Base-by-base conservation (phyloP, 352 stramenopile species). In the Globisporangium paddicum region DNA sequence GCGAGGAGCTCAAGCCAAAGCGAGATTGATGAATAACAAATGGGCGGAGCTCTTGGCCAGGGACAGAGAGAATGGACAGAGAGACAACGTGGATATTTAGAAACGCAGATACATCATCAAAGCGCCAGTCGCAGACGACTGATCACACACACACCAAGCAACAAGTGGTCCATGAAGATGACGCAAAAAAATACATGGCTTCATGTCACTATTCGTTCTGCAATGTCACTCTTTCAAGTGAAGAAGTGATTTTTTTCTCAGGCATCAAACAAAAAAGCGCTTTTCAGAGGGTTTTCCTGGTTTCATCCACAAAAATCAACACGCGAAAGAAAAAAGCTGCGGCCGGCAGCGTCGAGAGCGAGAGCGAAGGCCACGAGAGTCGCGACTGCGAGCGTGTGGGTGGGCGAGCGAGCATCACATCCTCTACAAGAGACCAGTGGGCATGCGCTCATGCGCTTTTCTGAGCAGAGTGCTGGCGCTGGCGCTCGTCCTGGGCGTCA, bases 201-300 rank as follows among this genome's bases (percentile, higher is more conserved):
- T n/a, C n/a, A n/a, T n/a, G n/a, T n/a, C n/a, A n/a, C n/a, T n/a
- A n/a, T n/a, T n/a, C n/a, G n/a, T n/a, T n/a, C n/a, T n/a, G n/a
- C n/a, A n/a, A n/a, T n/a, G n/a, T n/a, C n/a, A n/a, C n/a, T n/a
- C n/a, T n/a, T n/a, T n/a, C n/a, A n/a, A n/a, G n/a, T n/a, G n/a
- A n/a, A n/a, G n/a, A n/a, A n/a, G n/a, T n/a, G n/a, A n/a, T n/a
- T n/a, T n/a, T n/a, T n/a, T n/a, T n/a, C n/a, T n/a, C n/a, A n/a
- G n/a, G n/a, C n/a, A n/a, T n/a, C n/a, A n/a, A 6, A 32, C 28
- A 32, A 32, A 32, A 32, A 32, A 32, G 28, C 28, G 28, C 28
- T 32, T 53, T 53, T 53, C 47, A 53, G 16, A 40, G 47, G 26
- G 18, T 40, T 53, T 53, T 40, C 47, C 47, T 40, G 28, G n/a